These are phyloP conservation scores for Nyssa sinensis DNA, from an alignment of 148 eudicot species.

Conservation along the genomic window DNA sequence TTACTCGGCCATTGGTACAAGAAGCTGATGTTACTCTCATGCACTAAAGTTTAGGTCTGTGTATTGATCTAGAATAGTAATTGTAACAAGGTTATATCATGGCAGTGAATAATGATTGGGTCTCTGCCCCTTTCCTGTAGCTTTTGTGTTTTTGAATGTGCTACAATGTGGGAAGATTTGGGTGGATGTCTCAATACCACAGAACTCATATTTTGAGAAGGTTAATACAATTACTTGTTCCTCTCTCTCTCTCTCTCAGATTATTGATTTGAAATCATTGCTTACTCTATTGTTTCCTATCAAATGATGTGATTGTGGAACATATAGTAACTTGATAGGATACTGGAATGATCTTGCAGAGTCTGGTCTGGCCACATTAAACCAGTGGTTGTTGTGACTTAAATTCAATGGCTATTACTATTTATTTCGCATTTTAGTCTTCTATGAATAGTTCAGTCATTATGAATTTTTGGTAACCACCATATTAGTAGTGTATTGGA, in stretches of 20 bases:
- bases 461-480: no score
- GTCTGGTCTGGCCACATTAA: no score
- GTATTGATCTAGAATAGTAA: background rate
- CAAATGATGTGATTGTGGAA: no score
- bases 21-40: conserved; percentile 81
- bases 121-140: background rate
- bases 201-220: background rate
- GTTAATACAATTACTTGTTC: background rate
- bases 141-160: background rate
- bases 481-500: no score
- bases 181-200: background rate
- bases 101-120: background rate
- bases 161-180: background rate
- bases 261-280: no score
- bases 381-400: no score
- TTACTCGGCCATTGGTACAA: conserved; percentile 67
- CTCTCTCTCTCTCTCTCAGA: background rate
- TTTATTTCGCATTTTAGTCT: no score
- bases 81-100: background rate
- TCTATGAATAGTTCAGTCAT: no score
- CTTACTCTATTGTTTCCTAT: no score
- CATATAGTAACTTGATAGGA: no score
- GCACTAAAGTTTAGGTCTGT: conserved; percentile 35
- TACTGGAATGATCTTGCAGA: no score
- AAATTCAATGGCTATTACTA: no score